These are phyloP conservation scores for Stagonosporopsis vannaccii DNA, from an alignment of 2,329 filamentous ascomycete genomes.

Conservation along the genomic window DNA sequence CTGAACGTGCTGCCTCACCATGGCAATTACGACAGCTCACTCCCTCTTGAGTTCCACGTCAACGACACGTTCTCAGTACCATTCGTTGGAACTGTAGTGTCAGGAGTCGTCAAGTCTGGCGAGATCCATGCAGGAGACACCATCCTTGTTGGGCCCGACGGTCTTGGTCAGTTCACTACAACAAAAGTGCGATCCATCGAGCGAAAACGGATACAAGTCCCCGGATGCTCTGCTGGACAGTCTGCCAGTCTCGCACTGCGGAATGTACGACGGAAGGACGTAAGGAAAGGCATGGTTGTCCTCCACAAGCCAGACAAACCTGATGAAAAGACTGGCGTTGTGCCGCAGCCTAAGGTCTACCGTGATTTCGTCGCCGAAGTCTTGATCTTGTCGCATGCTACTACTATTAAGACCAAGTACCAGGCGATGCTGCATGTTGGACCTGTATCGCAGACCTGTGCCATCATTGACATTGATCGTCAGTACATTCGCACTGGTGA, in stretches of 20 bases:
- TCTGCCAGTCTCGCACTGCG: slow-evolving; percentile 92
- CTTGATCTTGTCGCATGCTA: slow-evolving; percentile 92
- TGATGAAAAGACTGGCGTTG: slow-evolving; percentile 44
- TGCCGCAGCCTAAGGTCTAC: slow-evolving; percentile 59
- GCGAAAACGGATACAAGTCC: slow-evolving; percentile 88
- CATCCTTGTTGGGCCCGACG: slow-evolving; percentile 88
- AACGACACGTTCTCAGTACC: slow-evolving; percentile 99
- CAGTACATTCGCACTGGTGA: slow-evolving; percentile 94
- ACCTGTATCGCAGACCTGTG: slow-evolving; percentile 91
- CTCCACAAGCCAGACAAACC: slow-evolving; percentile 81
- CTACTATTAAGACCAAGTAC: slow-evolving; percentile 95
- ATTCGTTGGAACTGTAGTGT: slow-evolving; percentile 95
- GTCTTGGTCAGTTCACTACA: slow-evolving; percentile 84
- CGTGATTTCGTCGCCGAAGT: slow-evolving; percentile 72
- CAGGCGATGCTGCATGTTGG: slow-evolving; percentile 99
- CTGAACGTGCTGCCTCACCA: slow-evolving; percentile 95
- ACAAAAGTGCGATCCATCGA: slow-evolving; percentile 93
- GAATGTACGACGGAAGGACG: slow-evolving; percentile 86
- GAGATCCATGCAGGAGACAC: slow-evolving; percentile 90
- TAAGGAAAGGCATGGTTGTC: slow-evolving; percentile 97
- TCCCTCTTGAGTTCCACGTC: slow-evolving; percentile 91
- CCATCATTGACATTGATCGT: slow-evolving; percentile 97
- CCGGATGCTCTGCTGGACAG: slow-evolving; percentile 87
- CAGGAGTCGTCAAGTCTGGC: slow-evolving; percentile 84
- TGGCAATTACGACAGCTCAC: slow-evolving; percentile 84